Evolutionary conservation across 2,329 filamentous ascomycete species (phyloP).

Genomic region (Phialophora macrospora): DNA sequence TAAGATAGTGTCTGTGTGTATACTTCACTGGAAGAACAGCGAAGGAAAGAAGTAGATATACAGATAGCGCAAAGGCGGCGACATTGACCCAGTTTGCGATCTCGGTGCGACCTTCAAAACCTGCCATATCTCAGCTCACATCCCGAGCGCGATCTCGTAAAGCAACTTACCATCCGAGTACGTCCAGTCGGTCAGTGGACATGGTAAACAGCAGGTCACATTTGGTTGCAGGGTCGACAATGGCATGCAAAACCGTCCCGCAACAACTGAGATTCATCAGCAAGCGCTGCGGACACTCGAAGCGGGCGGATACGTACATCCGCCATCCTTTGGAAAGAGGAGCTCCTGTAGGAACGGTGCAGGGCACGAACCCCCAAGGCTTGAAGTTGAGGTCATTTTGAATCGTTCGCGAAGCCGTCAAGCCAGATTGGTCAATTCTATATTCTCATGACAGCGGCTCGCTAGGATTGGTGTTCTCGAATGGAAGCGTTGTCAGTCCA

Average conservation of each 20-base stretch:
- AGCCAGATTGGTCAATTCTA: constrained; percentile 25
- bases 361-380: constrained; percentile 61
- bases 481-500: constrained; percentile 10
- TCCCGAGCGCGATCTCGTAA: constrained; percentile 2
- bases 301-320: constrained; percentile 62
- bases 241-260: constrained; percentile 65
- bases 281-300: constrained; percentile 16
- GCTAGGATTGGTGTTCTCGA: constrained; percentile 8
- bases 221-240: constrained; percentile 49
- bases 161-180: constrained; percentile 61
- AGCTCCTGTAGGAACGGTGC: constrained; percentile 70
- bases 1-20: constrained; percentile 91
- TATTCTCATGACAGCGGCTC: constrained; percentile 32
- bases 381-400: constrained; percentile 27
- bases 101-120: constrained; percentile 62
- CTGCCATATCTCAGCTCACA: constrained; percentile 41
- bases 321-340: constrained; percentile 64
- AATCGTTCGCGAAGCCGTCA: constrained; percentile 24
- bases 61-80: constrained; percentile 69
- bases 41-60: constrained; percentile 81
- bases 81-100: constrained; percentile 85
- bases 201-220: constrained; percentile 82
- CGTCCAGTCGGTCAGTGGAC: constrained; percentile 80
- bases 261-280: constrained; percentile 58
- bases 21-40: constrained; percentile 80